Percentiles rank a stretch among this genome's conserved stretches.
Evolutionary conservation across 345 rosid species (phyloP).

Genomic region (Ceriops tagal): DNA sequence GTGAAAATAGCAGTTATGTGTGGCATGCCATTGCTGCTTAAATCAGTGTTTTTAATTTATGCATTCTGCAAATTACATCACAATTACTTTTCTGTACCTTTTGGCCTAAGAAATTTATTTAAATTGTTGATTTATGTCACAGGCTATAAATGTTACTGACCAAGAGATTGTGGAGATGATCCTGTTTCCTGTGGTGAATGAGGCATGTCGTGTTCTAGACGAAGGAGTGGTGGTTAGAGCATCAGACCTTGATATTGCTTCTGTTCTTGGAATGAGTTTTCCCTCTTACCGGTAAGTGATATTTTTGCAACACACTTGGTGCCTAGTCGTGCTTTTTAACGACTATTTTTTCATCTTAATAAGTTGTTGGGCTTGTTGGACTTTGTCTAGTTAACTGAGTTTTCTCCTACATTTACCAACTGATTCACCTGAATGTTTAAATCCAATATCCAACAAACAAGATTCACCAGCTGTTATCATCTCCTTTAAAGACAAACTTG

Average conservation of each 20-base stretch:
- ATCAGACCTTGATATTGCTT: conserved; percentile 82
- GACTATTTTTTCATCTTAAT: background rate
- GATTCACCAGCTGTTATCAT: no score
- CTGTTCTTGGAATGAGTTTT: conserved; percentile 97
- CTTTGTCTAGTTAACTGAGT: no score
- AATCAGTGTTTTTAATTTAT: background rate
- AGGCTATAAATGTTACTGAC: conserved; percentile 76
- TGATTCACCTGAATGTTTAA: no score
- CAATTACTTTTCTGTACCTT: conserved; percentile 5
- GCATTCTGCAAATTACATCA: background rate
- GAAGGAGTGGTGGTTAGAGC: conserved; percentile 82
- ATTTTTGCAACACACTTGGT: background rate
- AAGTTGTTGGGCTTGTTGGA: no score
- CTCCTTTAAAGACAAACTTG: no score
- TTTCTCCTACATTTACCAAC: no score
- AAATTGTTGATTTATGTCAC: conserved; percentile 21
- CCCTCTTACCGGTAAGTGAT: conserved; percentile 80
- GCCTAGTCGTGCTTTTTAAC: background rate
- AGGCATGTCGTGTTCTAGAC: conserved; percentile 86
- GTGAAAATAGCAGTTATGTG: conserved; percentile 3
- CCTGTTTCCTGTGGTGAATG: conserved; percentile 85
- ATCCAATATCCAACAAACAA: no score
- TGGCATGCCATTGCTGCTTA: background rate
- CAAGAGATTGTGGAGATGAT: conserved; percentile 85
- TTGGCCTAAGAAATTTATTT: conserved; percentile 12